Evolutionary conservation across 2,329 filamentous ascomycete genomes (phyloP).

Genomic region (Aspergillus sp.): DNA sequence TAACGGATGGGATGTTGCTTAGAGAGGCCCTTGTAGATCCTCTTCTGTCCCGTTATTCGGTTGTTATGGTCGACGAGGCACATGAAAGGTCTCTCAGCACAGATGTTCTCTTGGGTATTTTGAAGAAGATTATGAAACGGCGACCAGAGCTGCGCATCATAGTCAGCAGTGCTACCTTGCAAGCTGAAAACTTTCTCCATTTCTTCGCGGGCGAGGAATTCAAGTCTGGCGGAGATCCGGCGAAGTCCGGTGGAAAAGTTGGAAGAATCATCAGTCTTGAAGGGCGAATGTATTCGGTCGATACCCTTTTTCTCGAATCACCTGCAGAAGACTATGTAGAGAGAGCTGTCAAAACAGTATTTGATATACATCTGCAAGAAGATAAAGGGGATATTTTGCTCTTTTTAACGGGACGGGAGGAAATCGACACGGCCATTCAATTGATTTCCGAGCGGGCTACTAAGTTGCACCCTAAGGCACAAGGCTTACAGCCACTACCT

Average conservation of each 20-base stretch:
- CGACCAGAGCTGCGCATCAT: slow-evolving; percentile 78
- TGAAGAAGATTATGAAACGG: slow-evolving; percentile 82
- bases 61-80: slow-evolving; percentile 97
- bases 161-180: slow-evolving; percentile 86
- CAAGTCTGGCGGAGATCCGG: slow-evolving; percentile 27
- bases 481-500: slow-evolving; percentile 63
- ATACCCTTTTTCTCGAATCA: slow-evolving; percentile 70
- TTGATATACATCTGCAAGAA: slow-evolving; percentile 80
- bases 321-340: slow-evolving; percentile 84
- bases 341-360: slow-evolving; percentile 70
- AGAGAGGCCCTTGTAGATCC: slow-evolving; percentile 91
- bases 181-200: slow-evolving; percentile 74
- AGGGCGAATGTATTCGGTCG: slow-evolving; percentile 81
- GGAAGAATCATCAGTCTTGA: slow-evolving; percentile 75
- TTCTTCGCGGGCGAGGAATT: slow-evolving; percentile 61
- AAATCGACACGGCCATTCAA: slow-evolving; percentile 79
- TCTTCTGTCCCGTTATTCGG: slow-evolving; percentile 79
- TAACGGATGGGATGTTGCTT: slow-evolving; percentile 87
- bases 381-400: slow-evolving; percentile 78
- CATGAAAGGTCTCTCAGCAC: slow-evolving; percentile 91
- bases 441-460: slow-evolving; percentile 66
- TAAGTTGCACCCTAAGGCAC: slow-evolving; percentile 53
- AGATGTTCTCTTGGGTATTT: slow-evolving; percentile 77
- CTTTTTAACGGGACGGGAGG: slow-evolving; percentile 86
- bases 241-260: slow-evolving; percentile 34